Base-by-base conservation (phyloP, 2,329 filamentous ascomycete genomes). In the Stagonosporopsis chrysanthemi region DNA sequence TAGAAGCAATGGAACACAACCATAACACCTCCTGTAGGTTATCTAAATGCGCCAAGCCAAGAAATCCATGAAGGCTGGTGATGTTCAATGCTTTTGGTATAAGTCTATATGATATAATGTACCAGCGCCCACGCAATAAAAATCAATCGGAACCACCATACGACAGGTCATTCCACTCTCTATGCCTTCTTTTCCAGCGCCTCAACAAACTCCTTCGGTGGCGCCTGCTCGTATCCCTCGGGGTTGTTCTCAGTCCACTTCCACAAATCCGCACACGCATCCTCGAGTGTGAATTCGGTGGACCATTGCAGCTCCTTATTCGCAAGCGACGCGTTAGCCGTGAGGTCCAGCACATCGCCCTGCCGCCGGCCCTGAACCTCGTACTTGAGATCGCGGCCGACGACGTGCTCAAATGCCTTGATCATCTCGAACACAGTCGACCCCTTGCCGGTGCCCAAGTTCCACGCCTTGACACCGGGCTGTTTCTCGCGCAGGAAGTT, bases 391-490 rank as follows among this genome's bases (percentile, higher is more conserved):
- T 95, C 87, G 47, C 88, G 89, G 61, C 95, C 95, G 22, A 97
- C 93, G 17, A 91, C 92, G 47, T 86, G 80, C 79, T 88, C 90
- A 82, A 99, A 99, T 51, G 95, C 93, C 67, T 94, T 91, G 85
- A 99, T 88, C 82, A 99, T 99, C 77, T 99, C 93, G 74, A 93
- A 95, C 55, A 99, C 95, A 22, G 95, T 99, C 79, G 90, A 96
- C 67, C 95, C 95, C 68, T 90, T 91, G 60, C 95, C 95, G 0
- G 93, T 97, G 56, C 96, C 96, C 66, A 99, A 78, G 80, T 99
- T 99, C 94, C 94, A 99, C 54, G 92, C 93, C 76, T 91, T 90
- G 66, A 97, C 90, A 54, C 95, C 95, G 17, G 95, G 94, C 70
- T 92, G 86, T 67, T 94, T 82, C 64, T 90, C 84, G 68, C 90